Conservation (phyloP, 345 rosid species). For the Citrus maxima region DNA sequence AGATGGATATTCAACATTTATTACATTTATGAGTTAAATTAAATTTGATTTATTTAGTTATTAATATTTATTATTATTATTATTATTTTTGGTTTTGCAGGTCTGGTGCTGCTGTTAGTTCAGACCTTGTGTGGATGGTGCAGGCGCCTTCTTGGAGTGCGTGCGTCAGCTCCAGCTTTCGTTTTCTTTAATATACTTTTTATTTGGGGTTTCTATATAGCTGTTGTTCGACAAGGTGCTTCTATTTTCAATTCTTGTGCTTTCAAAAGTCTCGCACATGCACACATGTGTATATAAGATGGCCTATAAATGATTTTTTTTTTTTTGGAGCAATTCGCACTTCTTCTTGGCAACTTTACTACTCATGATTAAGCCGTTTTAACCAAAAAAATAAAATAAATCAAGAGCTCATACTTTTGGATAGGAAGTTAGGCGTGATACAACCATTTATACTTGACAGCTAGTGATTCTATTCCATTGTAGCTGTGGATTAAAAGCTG, state of each 20-base stretch:
- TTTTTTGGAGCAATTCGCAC: background rate
- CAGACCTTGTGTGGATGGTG: slow-evolving; percentile 40
- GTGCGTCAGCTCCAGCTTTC: slow-evolving; percentile 52
- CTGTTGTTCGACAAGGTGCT: slow-evolving; percentile 43
- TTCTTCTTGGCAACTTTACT: background rate
- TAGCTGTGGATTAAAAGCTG: background rate
- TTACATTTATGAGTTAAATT: background rate
- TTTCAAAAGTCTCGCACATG: background rate
- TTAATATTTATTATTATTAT: background rate
- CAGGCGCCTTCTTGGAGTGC: slow-evolving; percentile 41
- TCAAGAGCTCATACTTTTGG: background rate
- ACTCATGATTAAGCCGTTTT: background rate
- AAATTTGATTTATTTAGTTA: background rate
- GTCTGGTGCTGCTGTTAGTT: slow-evolving; percentile 28
- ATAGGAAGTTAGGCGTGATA: background rate
- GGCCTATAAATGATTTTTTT: background rate
- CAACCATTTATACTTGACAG: background rate
- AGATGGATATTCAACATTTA: background rate
- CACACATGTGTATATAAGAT: background rate
- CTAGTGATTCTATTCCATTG: background rate
- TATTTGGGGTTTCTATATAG: slow-evolving; percentile 43
- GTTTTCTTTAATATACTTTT: slow-evolving; percentile 43
- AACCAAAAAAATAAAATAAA: background rate
- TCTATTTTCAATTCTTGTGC: background rate
- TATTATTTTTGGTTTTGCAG: slow-evolving; percentile 18